Evolutionary conservation across 257 asterid species (phyloP).

Genomic region (Haberlea rhodopensis): DNA sequence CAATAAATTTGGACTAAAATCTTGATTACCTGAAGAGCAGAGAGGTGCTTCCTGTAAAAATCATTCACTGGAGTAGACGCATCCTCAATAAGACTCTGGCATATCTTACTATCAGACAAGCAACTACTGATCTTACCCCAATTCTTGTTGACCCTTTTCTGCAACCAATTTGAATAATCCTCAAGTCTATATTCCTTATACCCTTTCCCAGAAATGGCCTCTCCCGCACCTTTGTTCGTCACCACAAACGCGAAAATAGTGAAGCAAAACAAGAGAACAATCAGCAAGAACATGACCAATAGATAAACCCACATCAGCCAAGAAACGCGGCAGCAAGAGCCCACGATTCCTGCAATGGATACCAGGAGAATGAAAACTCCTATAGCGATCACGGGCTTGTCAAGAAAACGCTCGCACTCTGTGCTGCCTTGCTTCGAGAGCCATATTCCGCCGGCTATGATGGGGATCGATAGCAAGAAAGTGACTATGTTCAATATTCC

Average conservation of each 20-base stretch:
- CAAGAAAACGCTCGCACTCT: constrained; percentile 79
- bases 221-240: constrained; percentile 84
- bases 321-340: constrained; percentile 72
- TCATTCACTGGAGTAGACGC: constrained; percentile 34
- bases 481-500: constrained; percentile 66
- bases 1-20: not conserved
- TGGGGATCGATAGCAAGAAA: constrained; percentile 67
- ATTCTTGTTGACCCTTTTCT: constrained; percentile 60
- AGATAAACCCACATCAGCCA: constrained; percentile 84
- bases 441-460: constrained; percentile 82
- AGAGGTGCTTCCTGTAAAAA: constrained; percentile 49
- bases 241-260: constrained; percentile 92
- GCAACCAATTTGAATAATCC: constrained; percentile 85
- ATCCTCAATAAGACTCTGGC: constrained; percentile 48
- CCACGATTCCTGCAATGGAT: constrained; percentile 78
- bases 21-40: constrained; percentile 67
- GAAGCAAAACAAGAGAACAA: constrained; percentile 61
- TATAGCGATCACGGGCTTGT: constrained; percentile 64
- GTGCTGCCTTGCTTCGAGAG: constrained; percentile 64
- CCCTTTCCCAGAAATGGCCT: constrained; percentile 51
- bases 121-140: constrained; percentile 73
- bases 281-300: constrained; percentile 74
- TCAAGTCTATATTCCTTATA: constrained; percentile 81
- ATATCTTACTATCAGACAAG: constrained; percentile 59
- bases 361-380: constrained; percentile 72